A percentile compares a stretch with the other conserved stretches of the same genome.
Conservation (phyloP, 208 protist species). For the Phytomonas francai region DNA sequence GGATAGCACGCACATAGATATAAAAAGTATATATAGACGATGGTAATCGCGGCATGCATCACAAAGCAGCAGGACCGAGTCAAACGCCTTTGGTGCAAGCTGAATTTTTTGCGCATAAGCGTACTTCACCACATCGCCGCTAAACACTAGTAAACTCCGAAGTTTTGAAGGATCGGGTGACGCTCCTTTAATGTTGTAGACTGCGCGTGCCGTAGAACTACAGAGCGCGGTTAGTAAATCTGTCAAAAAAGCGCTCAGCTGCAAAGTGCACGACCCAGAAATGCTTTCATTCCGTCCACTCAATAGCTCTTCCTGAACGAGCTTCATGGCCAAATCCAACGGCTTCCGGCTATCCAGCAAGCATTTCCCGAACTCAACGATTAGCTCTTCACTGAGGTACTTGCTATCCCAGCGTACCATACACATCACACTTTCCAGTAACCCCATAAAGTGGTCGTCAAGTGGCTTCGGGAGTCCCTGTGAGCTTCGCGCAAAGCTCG, state of each 20-base stretch:
- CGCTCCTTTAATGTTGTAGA: not conserved
- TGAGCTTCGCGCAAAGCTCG: constrained; percentile 34
- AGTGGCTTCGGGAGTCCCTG: constrained; percentile 28
- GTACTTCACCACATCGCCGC: constrained; percentile 64
- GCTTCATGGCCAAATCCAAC: constrained; percentile 22
- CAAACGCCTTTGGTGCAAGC: constrained; percentile 47
- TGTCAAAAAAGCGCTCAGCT: constrained; percentile 67
- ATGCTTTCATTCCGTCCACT: constrained; percentile 37
- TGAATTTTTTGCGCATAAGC: constrained; percentile 34
- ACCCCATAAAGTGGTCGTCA: constrained; percentile 45
- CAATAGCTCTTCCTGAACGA: constrained; percentile 67
- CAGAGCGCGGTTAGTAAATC: constrained; percentile 62
- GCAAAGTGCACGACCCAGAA: constrained; percentile 13
- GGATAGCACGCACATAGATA: constrained; percentile 64
- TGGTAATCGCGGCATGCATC: constrained; percentile 34
- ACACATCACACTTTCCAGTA: constrained; percentile 49
- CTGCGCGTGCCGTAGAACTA: constrained; percentile 1
- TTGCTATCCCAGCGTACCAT: constrained; percentile 33
- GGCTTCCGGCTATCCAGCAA: constrained; percentile 35
- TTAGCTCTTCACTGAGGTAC: constrained; percentile 31
- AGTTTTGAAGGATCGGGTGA: not conserved
- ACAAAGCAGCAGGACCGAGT: constrained; percentile 46
- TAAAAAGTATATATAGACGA: constrained; percentile 49
- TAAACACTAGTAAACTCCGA: constrained; percentile 33
- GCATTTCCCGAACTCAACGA: constrained; percentile 58